phyloP scores from a whole-genome alignment of 768 basidiomycete species.

The Hericium coralloides region DNA sequence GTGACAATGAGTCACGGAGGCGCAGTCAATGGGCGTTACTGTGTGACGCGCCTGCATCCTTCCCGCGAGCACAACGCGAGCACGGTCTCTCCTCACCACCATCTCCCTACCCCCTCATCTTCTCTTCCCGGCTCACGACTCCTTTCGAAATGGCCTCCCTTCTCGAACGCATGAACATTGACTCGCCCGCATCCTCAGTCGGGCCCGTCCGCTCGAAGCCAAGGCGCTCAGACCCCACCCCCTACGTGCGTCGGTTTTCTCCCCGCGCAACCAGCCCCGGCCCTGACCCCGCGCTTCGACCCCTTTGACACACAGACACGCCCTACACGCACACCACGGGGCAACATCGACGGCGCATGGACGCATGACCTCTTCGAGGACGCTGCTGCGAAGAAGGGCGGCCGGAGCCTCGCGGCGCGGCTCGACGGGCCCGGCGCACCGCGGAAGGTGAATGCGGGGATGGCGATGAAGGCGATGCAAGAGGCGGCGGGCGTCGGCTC shows the following conservation, averaged over 20 bases:
- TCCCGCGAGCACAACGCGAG: too few species aligned
- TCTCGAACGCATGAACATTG: slow-evolving; percentile 14
- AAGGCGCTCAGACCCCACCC: slow-evolving; percentile 9
- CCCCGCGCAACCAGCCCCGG: neutral
- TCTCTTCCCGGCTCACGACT: neutral
- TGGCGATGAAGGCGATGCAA: slow-evolving; percentile 9
- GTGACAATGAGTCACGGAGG: too few species aligned
- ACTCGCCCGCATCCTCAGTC: neutral
- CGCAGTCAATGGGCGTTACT: too few species aligned
- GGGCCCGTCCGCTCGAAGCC: slow-evolving; percentile 12
- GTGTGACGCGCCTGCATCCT: too few species aligned
- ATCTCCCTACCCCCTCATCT: neutral
- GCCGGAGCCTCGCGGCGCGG: slow-evolving; percentile 11
- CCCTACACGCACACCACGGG: slow-evolving; percentile 9
- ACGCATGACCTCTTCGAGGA: slow-evolving; percentile 12
- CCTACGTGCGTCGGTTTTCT: slow-evolving; percentile 5
- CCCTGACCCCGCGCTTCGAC: neutral
- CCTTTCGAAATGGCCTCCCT: slow-evolving; percentile 11
- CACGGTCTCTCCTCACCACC: neutral
- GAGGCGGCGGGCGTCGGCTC: slow-evolving; percentile 9
- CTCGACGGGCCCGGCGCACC: slow-evolving; percentile 4
- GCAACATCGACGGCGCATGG: slow-evolving; percentile 13
- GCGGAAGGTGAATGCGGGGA: slow-evolving; percentile 15
- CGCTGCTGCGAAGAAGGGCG: neutral
- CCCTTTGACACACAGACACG: neutral